Evolutionary conservation across 139 green algal genomes (phyloP), one percentile per base, ranked within the genome.

Genomic region (Chlamydomonas asymmetrica): DNA sequence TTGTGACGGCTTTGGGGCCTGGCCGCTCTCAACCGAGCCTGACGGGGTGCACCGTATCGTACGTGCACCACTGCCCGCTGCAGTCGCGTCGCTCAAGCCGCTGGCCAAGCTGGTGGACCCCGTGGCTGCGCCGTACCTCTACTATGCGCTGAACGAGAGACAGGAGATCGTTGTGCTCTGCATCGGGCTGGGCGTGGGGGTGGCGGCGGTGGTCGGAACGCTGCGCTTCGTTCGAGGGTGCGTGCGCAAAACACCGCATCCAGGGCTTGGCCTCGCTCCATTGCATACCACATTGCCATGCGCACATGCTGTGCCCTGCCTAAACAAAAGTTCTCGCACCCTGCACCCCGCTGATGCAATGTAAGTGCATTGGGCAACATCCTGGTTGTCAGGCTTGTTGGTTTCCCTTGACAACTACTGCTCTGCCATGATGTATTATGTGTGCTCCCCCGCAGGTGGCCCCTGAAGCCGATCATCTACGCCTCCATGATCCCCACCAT

Each of bases 141-240:
- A 86, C 37, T 88, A 76, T 29, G 63, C 83, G 29, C 87, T 89
- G 65, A 89, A 86, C 48, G 63, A 88, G 48, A 75, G 86, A 57
- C 77, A 83, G 72, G 84, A 88, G 70, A 35, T 85, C 2, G 34
- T 85, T 72, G 79, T 83, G 40, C 45, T 82, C 52, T 82, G 59
- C 59, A 81, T 88, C 35, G 82, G 78, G 4, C 43, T 83, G 31
- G 83, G 83, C 10, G 83, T 88, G 22, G 83, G 83, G 29, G n/a
- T 79, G 7, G 83, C 83, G 5, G 75, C 74, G 9, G 68, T 88
- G 29, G 54, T 89, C 6, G 84, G 82, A 22, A 89, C 82, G 4
- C 25, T 86, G 23, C 79, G 79, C 35, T 88, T 88, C 50, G 63
- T 89, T 5, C 37, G 20, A 32, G 71, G 43, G 40, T 69, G 71